Evolutionary conservation across 257 asterid genomes (phyloP).

Genomic region (Solanum peruvianum): DNA sequence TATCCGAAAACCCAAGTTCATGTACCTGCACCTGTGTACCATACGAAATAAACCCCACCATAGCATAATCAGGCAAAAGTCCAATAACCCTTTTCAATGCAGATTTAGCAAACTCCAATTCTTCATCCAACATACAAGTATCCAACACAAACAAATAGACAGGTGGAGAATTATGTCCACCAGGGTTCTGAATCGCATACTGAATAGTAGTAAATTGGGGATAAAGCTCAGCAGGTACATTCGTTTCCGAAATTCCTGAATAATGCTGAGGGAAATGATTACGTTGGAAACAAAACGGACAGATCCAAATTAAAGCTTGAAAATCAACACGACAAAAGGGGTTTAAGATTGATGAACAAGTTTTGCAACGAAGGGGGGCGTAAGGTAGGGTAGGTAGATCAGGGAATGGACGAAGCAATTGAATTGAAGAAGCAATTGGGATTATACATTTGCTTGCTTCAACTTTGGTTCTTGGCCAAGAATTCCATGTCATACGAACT

Average conservation of each 20-base stretch:
- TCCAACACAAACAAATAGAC: slow-evolving; percentile 78
- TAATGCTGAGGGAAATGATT: slow-evolving; percentile 77
- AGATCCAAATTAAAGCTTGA: slow-evolving; percentile 89
- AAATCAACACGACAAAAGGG: slow-evolving; percentile 73
- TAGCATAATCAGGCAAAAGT: slow-evolving; percentile 81
- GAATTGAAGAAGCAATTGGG: slow-evolving; percentile 92
- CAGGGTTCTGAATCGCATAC: slow-evolving; percentile 22
- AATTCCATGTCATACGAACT: slow-evolving; percentile 85
- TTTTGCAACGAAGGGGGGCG: slow-evolving; percentile 73
- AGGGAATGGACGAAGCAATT: slow-evolving; percentile 81
- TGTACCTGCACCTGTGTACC: slow-evolving; percentile 99
- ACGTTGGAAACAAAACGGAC: slow-evolving; percentile 85
- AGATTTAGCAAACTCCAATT: slow-evolving; percentile 66
- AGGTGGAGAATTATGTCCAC: not conserved
- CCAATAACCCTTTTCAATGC: slow-evolving; percentile 82
- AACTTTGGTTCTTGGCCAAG: slow-evolving; percentile 90
- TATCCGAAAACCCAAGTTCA: slow-evolving; percentile 83
- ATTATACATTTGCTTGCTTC: slow-evolving; percentile 90
- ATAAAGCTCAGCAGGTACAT: slow-evolving; percentile 78
- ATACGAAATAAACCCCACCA: slow-evolving; percentile 90
- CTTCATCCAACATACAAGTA: slow-evolving; percentile 93
- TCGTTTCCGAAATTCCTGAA: slow-evolving; percentile 52
- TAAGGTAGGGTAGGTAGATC: slow-evolving; percentile 63
- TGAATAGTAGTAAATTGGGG: slow-evolving; percentile 79
- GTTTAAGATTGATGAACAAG: slow-evolving; percentile 68